Percentiles rank a stretch among this genome's conserved stretches.
phyloP scores from a whole-genome alignment of 2,329 filamentous ascomycete genomes.

The Ceratocystis diversiconidia region DNA sequence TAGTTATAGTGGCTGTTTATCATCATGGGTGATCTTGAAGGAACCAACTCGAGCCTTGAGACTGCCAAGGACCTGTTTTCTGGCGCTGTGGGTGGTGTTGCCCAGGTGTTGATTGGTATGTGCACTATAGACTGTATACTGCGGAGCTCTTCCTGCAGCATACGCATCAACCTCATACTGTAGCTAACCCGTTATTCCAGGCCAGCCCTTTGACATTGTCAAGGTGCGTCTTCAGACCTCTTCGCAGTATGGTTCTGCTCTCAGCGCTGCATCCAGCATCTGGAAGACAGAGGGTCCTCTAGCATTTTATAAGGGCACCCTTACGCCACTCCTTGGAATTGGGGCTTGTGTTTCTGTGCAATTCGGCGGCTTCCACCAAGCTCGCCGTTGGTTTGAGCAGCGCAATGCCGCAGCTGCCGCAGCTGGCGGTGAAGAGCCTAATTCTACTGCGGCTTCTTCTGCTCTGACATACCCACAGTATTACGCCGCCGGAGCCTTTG shows the following conservation, averaged over 20 bases:
- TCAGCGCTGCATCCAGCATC: slow-evolving; percentile 70
- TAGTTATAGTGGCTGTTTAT: not conserved
- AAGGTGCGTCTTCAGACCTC: slow-evolving; percentile 94
- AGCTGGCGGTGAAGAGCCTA: not conserved
- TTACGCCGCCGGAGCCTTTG: slow-evolving; percentile 81
- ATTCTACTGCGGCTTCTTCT: slow-evolving; percentile 34
- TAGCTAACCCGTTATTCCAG: slow-evolving; percentile 26
- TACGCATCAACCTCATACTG: not conserved
- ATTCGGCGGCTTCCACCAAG: slow-evolving; percentile 92
- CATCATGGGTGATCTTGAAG: slow-evolving; percentile 15
- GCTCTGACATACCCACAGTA: slow-evolving; percentile 71
- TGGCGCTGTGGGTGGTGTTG: slow-evolving; percentile 80
- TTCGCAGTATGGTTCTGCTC: slow-evolving; percentile 62
- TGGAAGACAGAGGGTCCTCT: slow-evolving; percentile 73
- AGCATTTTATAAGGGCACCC: slow-evolving; percentile 96
- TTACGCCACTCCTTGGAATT: slow-evolving; percentile 89
- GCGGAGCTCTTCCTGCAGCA: not conserved
- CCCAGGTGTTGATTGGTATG: slow-evolving; percentile 85
- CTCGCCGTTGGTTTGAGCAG: slow-evolving; percentile 70
- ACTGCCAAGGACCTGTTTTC: slow-evolving; percentile 82
- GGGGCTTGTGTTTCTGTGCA: slow-evolving; percentile 97
- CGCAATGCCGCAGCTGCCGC: slow-evolving; percentile 41
- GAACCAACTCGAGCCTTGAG: slow-evolving; percentile 31
- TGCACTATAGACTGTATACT: slow-evolving; percentile 21
- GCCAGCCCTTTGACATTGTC: slow-evolving; percentile 75